Evolutionary conservation across 2,329 filamentous ascomycete species (phyloP), one percentile per base, ranked within the genome.

Genomic region (Dactylellina drechsleri): DNA sequence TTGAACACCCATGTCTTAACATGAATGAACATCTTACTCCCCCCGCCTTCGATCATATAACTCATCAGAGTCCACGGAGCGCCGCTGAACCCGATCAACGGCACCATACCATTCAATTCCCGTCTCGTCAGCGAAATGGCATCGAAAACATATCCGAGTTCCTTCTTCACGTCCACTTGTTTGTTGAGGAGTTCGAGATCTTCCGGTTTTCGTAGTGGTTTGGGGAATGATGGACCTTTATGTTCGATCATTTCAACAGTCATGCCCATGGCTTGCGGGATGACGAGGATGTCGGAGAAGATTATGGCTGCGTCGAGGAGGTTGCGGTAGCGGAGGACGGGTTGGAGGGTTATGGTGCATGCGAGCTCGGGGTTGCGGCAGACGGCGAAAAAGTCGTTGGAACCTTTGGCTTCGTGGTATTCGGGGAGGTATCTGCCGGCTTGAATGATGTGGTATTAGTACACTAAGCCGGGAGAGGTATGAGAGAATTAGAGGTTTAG

Each of bases 41-140:
- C 95, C 56, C 95, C 95, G 15, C 95, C 95, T 83, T 99, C 95
- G 16, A 98, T 92, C 95, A 99, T 99, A 84, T 99, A 99, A 85
- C 94, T 97, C 80, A 99, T 87, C 73, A 99, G 83, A 1, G 95
- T 99, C 92, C 95, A 99, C 0, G 95, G 95, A 6, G 95, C 93
- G 65, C 95, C 95, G 80, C 93, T 97, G 84, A 99, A 99, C 41
- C 95, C 95, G 81, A 97, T 96, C 77, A 99, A 84, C 4, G 95
- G 95, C 36, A 99, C 95, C 53, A 93, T 87, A 0, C 95, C 95
- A 56, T 89, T 86, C 61, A 99, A 84, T 85, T 97, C 97, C 82
- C 92, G 87, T 78, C 95, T 87, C 26, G 95, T 98, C 80, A 97
- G 82, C 0, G 93, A 96, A 77, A 99, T 96, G 16, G 94, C 95